Conservation (phyloP, 169 alveolate genomes). For the Babesia divergens region DNA sequence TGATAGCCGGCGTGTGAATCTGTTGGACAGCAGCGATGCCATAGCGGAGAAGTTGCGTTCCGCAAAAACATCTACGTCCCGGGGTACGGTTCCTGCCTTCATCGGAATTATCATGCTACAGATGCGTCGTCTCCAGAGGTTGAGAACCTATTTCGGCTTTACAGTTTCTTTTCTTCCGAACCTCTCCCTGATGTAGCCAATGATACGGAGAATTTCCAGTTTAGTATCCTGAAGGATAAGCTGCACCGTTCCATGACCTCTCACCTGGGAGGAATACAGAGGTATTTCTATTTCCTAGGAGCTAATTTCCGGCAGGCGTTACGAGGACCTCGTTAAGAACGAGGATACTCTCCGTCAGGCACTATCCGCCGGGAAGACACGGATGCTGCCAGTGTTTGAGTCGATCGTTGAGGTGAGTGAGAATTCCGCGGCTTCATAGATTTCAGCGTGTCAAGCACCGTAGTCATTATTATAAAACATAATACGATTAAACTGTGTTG, state of each 20-base stretch:
- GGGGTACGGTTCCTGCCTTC: not conserved
- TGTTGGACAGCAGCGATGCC: constrained; percentile 33
- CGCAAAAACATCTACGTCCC: constrained; percentile 36
- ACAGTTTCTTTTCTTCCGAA: constrained; percentile 32
- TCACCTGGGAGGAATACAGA: constrained; percentile 21
- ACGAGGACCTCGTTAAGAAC: constrained; percentile 16
- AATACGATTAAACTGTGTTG: not conserved
- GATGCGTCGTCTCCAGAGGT: constrained; percentile 32
- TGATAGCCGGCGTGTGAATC: constrained; percentile 1
- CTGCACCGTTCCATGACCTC: constrained; percentile 12
- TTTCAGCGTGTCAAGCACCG: constrained; percentile 14
- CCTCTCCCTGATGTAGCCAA: not conserved
- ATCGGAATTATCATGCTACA: not conserved
- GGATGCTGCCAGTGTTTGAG: constrained; percentile 4
- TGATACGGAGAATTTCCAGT: not conserved
- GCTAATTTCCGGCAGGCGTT: constrained; percentile 13
- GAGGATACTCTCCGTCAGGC: constrained; percentile 6
- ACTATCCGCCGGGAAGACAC: not conserved
- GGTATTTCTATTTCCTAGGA: not conserved
- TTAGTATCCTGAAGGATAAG: constrained; percentile 10
- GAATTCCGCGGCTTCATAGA: not conserved
- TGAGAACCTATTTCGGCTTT: constrained; percentile 20
- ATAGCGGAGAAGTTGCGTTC: constrained; percentile 26
- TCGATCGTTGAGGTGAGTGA: constrained; percentile 25
- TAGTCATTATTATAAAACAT: not conserved